Base-by-base conservation (phyloP, 352 stramenopile genomes). In the Globisporangium emineosum region DNA sequence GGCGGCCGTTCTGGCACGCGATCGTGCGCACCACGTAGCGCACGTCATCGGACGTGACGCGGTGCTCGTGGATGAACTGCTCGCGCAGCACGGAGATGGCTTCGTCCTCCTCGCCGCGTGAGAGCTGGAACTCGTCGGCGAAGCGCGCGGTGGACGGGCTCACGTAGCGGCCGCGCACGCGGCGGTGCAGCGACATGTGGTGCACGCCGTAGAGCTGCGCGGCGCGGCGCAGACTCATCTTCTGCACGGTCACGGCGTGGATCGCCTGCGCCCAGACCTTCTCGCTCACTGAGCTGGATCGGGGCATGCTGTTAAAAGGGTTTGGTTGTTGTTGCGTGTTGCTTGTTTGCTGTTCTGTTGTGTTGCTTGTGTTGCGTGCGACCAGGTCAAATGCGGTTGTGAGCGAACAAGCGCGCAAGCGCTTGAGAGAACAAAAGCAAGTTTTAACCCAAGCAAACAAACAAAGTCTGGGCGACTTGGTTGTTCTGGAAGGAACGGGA, bases 11-110 rank as follows among this genome's bases (percentile, higher is more conserved):
- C 29, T 74, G 70, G 29, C 77, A 69, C 10, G 76, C 76, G 59
- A 91, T 75, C 29, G 75, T 66, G n/a, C 82, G 82, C 54, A 82
- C 78, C n/a, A 88, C 78, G 60, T 83, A 78, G 23, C 70, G 71
- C 51, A 91, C 83, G 67, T 91, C 79, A 72, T 72, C 64, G 37
- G 69, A 59, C 43, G 69, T 66, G 33, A 77, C 67, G 30, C 71
- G 64, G 19, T 68, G 64, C n/a, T 83, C 76, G 45, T 81, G 74
- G 45, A 79, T 51, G 23, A 77, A 87, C 62, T 89, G 74, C 42
- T 86, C 78, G 37, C 77, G 77, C 13, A 90, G 66, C 43, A 88
- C 57, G 7, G 60, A 56, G 5, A 90, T 58, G 8, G 74, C 68
- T 47, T 89, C 81, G 30, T 77, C 70, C 62, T 88, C 81, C 29